phyloP scores from a whole-genome alignment of 108 stramenopile species.

The Cyclotella baltica region DNA sequence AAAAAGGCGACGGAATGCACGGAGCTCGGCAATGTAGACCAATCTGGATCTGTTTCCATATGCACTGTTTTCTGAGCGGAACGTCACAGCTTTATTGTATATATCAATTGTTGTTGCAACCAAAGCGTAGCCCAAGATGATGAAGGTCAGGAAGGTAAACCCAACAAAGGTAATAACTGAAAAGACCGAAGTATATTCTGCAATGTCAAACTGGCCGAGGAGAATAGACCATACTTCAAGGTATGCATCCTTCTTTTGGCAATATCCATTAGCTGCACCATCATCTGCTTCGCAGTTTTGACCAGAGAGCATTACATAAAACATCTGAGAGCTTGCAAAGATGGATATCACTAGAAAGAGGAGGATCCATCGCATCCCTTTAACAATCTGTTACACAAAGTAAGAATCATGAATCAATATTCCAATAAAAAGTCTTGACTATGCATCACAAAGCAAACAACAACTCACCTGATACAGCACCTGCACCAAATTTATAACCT shows the following conservation, averaged over 20 bases:
- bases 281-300: constrained; percentile 46
- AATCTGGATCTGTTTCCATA: constrained; percentile 55
- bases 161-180: constrained; percentile 53
- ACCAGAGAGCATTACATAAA: constrained; percentile 57
- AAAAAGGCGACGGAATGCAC: constrained; percentile 54
- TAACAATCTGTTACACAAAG: constrained; percentile 31
- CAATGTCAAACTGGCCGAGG: constrained; percentile 51
- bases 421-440: no score
- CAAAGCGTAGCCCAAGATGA: constrained; percentile 50
- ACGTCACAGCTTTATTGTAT: constrained; percentile 56
- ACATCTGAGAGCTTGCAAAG: constrained; percentile 57
- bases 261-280: constrained; percentile 50
- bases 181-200: constrained; percentile 44
- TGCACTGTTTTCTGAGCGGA: constrained; percentile 55
- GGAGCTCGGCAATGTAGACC: constrained; percentile 58
- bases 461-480: constrained; percentile 47
- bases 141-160: constrained; percentile 46
- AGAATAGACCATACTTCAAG: constrained; percentile 56
- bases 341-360: constrained; percentile 51
- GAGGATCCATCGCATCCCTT: constrained; percentile 54
- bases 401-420: neutral
- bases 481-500: constrained; percentile 55
- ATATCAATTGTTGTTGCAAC: constrained; percentile 54
- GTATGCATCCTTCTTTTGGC: constrained; percentile 53
- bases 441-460: neutral